A percentile compares a stretch with the other conserved stretches of the same genome.
phyloP scores from a whole-genome alignment of 345 rosid genomes.

The Xanthoceras sorbifolium region DNA sequence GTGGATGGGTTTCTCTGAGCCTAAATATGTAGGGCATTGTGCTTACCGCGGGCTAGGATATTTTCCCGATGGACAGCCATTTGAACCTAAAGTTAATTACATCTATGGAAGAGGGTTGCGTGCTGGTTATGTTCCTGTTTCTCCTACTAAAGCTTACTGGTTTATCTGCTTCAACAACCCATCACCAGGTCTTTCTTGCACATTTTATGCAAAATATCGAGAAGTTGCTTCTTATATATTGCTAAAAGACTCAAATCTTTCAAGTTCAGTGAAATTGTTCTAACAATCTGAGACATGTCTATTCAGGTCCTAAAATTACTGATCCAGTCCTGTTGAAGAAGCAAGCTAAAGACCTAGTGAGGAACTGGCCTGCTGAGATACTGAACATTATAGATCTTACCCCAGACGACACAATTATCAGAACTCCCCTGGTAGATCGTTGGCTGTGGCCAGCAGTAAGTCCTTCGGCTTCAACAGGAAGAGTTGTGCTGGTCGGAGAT shows the following conservation, averaged over 20 bases:
- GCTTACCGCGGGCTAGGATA: slow-evolving; percentile 78
- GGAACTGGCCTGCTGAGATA: slow-evolving; percentile 68
- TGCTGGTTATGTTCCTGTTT: slow-evolving; percentile 86
- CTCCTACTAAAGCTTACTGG: slow-evolving; percentile 83
- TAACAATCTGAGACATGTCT: neutral
- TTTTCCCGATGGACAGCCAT: slow-evolving; percentile 72
- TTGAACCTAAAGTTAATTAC: slow-evolving; percentile 62
- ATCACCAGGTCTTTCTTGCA: slow-evolving; percentile 56
- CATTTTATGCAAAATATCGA: slow-evolving; percentile 1
- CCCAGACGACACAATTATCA: slow-evolving; percentile 72
- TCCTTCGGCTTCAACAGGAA: slow-evolving; percentile 67
- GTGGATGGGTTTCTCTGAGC: slow-evolving; percentile 92
- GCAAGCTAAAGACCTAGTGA: slow-evolving; percentile 63
- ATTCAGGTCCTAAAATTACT: slow-evolving; percentile 69
- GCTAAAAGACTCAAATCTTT: neutral
- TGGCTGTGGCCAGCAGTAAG: slow-evolving; percentile 80
- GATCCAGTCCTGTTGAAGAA: slow-evolving; percentile 65
- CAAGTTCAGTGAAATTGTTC: neutral
- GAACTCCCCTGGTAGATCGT: slow-evolving; percentile 79
- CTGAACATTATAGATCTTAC: slow-evolving; percentile 56
- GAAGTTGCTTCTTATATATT: neutral
- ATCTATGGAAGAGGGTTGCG: slow-evolving; percentile 82
- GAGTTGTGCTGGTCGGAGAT: slow-evolving; percentile 74
- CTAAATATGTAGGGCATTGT: slow-evolving; percentile 75
- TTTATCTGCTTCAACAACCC: slow-evolving; percentile 87